These are phyloP conservation scores for Rhododendron vialii DNA, from an alignment of 148 eudicot species.

Conservation along the genomic window DNA sequence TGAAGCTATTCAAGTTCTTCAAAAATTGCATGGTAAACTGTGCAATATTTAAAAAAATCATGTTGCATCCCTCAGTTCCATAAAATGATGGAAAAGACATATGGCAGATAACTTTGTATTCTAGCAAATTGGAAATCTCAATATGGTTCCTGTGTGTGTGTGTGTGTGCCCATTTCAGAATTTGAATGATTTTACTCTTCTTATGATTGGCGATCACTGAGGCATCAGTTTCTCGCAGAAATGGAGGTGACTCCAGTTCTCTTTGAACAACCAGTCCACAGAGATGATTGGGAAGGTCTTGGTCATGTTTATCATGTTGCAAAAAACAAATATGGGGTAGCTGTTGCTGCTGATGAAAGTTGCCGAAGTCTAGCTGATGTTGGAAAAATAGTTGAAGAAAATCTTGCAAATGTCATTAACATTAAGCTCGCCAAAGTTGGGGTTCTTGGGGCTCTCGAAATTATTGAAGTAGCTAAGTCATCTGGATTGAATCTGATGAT, in stretches of 20 bases:
- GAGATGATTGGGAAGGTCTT: constrained; percentile 88
- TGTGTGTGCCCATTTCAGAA: neutral
- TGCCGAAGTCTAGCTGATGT: constrained; percentile 71
- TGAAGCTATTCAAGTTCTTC: constrained; percentile 77
- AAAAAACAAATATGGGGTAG: constrained; percentile 61
- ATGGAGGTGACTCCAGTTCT: constrained; percentile 71
- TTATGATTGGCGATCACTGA: neutral
- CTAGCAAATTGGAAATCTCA: neutral
- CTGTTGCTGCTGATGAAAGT: constrained; percentile 93
- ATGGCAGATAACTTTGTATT: neutral
- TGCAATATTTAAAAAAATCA: neutral
- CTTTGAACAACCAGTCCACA: constrained; percentile 90
- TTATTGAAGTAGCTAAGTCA: constrained; percentile 54
- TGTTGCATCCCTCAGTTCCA: neutral
- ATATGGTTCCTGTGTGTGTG: neutral
- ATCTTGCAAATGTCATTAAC: constrained; percentile 75
- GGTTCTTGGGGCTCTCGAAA: constrained; percentile 74
- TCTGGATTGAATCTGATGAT: constrained; percentile 80
- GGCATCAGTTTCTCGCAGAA: constrained; percentile 38
- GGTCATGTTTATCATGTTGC: constrained; percentile 63
- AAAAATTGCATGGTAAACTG: constrained; percentile 48
- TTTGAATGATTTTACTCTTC: neutral
- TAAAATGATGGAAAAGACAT: neutral
- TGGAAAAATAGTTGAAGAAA: constrained; percentile 45
- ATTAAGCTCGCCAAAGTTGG: constrained; percentile 87